Percentiles rank a stretch among this genome's conserved stretches.
phyloP scores from a whole-genome alignment of 208 protist species.

The Leishmania major region DNA sequence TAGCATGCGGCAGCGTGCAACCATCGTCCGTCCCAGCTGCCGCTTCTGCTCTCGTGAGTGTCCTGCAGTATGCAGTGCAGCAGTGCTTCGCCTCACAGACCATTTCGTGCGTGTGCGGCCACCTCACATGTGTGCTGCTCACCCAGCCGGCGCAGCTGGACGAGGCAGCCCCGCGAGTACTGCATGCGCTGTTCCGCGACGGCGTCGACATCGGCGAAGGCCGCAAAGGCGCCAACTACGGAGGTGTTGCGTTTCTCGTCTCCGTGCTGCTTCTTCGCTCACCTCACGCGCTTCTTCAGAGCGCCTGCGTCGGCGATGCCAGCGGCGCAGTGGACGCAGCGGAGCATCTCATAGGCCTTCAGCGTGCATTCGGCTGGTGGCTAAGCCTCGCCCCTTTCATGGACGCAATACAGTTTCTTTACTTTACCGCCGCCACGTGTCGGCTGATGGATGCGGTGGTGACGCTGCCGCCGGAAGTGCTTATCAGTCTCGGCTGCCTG shows the following conservation, averaged over 20 bases:
- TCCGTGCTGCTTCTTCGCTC: conserved; percentile 21
- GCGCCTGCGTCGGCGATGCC: background rate
- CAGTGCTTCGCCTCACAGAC: conserved; percentile 24
- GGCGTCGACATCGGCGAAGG: conserved; percentile 5
- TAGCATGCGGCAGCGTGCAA: background rate
- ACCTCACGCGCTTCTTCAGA: conserved; percentile 13
- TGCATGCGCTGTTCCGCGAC: conserved; percentile 13
- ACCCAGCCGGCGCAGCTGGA: conserved; percentile 15
- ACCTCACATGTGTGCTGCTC: conserved; percentile 7
- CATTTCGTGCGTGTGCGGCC: conserved; percentile 23
- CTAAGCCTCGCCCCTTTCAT: conserved; percentile 34
- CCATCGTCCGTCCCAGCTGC: background rate
- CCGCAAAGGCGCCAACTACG: conserved; percentile 23
- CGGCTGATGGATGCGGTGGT: conserved; percentile 8
- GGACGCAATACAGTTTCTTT: conserved; percentile 25
- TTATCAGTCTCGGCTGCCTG: background rate
- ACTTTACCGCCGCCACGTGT: conserved; percentile 24
- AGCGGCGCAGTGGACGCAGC: background rate
- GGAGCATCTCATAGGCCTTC: background rate
- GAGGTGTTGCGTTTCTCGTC: conserved; percentile 19
- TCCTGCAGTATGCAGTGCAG: conserved; percentile 10
- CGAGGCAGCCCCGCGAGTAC: conserved; percentile 6
- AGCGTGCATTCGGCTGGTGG: conserved; percentile 42
- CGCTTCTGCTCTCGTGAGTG: background rate
- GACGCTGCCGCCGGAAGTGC: background rate